phyloP scores from a whole-genome alignment of 2,329 filamentous ascomycete species.

The Orbilia quercus region DNA sequence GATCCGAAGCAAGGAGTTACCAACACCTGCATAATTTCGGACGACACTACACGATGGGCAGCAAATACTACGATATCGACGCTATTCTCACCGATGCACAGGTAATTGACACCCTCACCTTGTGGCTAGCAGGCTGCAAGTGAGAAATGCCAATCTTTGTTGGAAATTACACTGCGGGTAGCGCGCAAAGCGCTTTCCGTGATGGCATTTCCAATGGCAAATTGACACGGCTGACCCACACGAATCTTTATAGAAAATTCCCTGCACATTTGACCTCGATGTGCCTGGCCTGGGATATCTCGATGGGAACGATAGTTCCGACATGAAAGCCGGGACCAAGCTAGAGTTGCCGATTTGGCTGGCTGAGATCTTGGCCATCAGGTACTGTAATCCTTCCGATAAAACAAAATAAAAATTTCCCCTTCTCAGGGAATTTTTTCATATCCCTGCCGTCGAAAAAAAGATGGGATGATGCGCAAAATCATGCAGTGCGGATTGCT shows the following conservation, averaged over 20 bases:
- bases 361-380: constrained; percentile 88
- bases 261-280: constrained; percentile 92
- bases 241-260: constrained; percentile 76
- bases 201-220: constrained; percentile 35
- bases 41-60: constrained; percentile 62
- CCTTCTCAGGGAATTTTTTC: neutral
- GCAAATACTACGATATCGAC: constrained; percentile 83
- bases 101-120: constrained; percentile 64
- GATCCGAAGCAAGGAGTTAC: neutral
- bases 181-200: neutral
- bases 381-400: constrained; percentile 18
- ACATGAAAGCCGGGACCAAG: constrained; percentile 81
- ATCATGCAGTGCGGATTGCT: neutral
- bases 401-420: no score
- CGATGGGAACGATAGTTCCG: constrained; percentile 79
- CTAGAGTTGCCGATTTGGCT: constrained; percentile 92
- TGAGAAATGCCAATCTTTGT: neutral
- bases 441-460: neutral
- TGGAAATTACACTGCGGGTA: neutral
- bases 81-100: constrained; percentile 86
- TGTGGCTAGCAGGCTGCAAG: constrained; percentile 4
- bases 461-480: constrained; percentile 37
- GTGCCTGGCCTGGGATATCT: constrained; percentile 88
- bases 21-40: neutral
- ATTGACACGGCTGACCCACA: constrained; percentile 49